Evolutionary conservation across 257 asterid species (phyloP).

Genomic region (Capsicum chinense): DNA sequence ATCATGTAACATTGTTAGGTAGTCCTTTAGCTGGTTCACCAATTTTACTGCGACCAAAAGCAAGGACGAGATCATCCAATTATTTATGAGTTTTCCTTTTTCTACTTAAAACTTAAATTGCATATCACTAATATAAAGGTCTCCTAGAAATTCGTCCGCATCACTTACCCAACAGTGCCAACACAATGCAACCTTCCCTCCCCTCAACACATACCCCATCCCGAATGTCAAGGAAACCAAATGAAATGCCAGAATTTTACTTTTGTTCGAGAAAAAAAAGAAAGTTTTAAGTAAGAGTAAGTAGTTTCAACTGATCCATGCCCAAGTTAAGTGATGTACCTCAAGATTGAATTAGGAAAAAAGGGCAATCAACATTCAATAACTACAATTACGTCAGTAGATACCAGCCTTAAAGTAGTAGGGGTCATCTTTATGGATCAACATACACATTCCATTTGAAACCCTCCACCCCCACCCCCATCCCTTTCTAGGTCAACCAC

Average conservation of each 20-base stretch:
- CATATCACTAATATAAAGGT: constrained; percentile 14
- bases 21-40: neutral
- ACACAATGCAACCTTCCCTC: constrained; percentile 19
- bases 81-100: neutral
- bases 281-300: neutral
- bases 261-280: neutral
- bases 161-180: neutral
- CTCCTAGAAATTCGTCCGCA: neutral
- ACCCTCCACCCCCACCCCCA: neutral
- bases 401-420: neutral
- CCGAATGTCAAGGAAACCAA: neutral
- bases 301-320: neutral
- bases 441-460: constrained; percentile 22
- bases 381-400: neutral
- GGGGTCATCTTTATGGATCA: neutral
- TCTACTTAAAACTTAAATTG: neutral
- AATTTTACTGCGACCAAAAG: neutral
- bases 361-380: neutral
- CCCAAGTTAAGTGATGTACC: constrained; percentile 18
- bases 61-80: neutral
- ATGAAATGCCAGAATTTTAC: neutral
- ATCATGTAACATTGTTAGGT: neutral
- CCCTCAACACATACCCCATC: neutral
- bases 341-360: neutral
- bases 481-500: neutral